These are phyloP conservation scores for Aspergillus olivimuriae DNA, from an alignment of 495 filamentous ascomycete species.

Conservation along the genomic window DNA sequence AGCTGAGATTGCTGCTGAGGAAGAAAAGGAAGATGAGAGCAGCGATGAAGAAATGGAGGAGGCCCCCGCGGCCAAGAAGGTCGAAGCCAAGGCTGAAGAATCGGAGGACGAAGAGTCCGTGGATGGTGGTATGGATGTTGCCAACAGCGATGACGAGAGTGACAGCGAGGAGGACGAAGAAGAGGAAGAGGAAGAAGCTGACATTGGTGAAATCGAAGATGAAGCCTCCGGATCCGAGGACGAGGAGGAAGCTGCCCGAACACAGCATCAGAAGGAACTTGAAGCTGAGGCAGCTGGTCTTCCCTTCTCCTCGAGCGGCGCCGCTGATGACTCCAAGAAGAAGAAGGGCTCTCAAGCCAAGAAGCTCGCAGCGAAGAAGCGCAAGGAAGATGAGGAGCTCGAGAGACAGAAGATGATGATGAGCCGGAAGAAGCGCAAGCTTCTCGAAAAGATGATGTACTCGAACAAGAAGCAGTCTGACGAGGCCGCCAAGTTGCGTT, in stretches of 20 bases:
- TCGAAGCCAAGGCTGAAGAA: conserved; percentile 33
- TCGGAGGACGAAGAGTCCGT: conserved; percentile 45
- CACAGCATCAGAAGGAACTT: conserved; percentile 76
- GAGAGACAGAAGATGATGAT: conserved; percentile 91
- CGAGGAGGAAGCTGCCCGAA: conserved; percentile 44
- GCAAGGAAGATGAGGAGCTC: conserved; percentile 74
- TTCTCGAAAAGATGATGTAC: conserved; percentile 88
- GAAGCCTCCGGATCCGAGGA: conserved; percentile 43
- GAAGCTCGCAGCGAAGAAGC: conserved; percentile 59
- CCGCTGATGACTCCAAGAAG: conserved; percentile 37
- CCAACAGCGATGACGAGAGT: conserved; percentile 43
- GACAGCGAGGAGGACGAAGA: conserved; percentile 39
- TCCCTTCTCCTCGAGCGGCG: conserved; percentile 34
- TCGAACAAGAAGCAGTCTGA: conserved; percentile 78
- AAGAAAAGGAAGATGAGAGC: conserved; percentile 41
- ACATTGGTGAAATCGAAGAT: conserved; percentile 38
- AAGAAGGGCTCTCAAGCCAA: conserved; percentile 59
- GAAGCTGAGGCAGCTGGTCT: conserved; percentile 77
- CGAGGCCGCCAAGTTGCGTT: conserved; percentile 65
- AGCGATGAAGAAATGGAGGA: conserved; percentile 41
- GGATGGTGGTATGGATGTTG: conserved; percentile 57
- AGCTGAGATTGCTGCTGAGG: conserved; percentile 55
- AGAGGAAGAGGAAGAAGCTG: conserved; percentile 27
- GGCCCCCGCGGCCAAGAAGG: conserved; percentile 20
- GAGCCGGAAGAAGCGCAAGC: conserved; percentile 83